phyloP scores from a whole-genome alignment of 2,329 filamentous ascomycete species.

The Macrophomina tecta region DNA sequence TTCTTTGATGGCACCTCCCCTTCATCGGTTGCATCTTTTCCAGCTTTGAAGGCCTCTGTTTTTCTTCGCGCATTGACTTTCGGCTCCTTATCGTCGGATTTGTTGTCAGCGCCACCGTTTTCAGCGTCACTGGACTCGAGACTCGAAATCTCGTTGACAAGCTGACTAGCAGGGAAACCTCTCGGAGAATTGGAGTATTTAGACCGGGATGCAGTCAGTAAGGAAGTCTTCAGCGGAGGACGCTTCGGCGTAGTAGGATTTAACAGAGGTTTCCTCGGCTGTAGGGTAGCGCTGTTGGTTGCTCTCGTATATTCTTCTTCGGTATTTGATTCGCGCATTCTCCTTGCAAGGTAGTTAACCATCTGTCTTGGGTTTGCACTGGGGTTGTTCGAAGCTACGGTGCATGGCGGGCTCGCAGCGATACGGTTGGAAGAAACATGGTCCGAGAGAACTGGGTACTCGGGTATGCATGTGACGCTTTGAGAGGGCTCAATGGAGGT shows the following conservation, averaged over 20 bases:
- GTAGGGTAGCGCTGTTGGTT: neutral
- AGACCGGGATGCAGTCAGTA: no score
- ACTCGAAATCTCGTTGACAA: no score
- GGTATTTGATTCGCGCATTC: neutral
- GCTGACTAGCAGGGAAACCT: no score
- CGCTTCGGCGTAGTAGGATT: neutral
- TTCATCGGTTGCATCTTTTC: no score
- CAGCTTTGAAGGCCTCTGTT: no score
- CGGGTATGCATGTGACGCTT: neutral
- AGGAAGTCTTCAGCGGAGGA: neutral
- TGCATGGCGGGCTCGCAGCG: neutral
- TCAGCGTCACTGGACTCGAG: no score
- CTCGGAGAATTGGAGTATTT: neutral
- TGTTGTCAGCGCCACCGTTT: no score
- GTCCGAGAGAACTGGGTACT: neutral
- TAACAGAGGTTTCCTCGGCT: neutral
- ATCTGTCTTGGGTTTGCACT: neutral
- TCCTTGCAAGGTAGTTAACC: neutral
- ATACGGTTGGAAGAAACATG: neutral
- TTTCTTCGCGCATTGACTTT: no score
- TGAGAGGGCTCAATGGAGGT: neutral
- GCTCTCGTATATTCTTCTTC: neutral
- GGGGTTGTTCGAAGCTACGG: neutral
- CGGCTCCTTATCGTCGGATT: no score
- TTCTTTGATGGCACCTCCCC: no score